Conservation (phyloP, 768 basidiomycete genomes). For the Mycena vulgaris region DNA sequence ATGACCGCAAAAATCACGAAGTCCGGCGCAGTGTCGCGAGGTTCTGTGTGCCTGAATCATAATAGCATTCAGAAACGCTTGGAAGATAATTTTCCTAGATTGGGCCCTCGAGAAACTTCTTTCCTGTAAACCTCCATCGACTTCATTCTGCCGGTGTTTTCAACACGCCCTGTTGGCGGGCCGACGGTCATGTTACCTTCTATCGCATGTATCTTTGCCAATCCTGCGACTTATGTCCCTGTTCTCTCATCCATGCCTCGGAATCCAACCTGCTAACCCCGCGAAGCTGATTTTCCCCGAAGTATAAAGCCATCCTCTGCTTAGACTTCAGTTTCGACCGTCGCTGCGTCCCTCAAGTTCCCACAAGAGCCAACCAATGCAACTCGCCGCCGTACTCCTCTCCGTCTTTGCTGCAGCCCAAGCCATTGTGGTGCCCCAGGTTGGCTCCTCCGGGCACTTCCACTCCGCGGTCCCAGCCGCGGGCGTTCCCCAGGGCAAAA, state of each 20-base stretch:
- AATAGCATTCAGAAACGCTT: no score
- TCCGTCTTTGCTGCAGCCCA: slow-evolving; percentile 23
- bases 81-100: no score
- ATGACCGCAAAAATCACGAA: no score
- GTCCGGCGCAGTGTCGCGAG: no score
- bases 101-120: not conserved
- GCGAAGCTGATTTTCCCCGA: not conserved
- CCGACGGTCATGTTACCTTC: not conserved
- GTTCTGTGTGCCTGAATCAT: no score
- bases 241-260: not conserved
- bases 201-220: not conserved
- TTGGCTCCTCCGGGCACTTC: slow-evolving; percentile 27
- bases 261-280: not conserved
- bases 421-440: slow-evolving; percentile 29
- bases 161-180: no score
- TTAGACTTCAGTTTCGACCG: no score
- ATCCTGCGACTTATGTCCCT: not conserved
- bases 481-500: slow-evolving; percentile 32
- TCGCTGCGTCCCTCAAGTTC: not conserved
- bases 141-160: no score
- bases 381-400: slow-evolving; percentile 11
- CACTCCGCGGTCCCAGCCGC: slow-evolving; percentile 10
- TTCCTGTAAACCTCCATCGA: no score
- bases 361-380: not conserved
- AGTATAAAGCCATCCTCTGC: not conserved